Conservation (phyloP, 768 basidiomycete species). For the Boletus huronensis region DNA sequence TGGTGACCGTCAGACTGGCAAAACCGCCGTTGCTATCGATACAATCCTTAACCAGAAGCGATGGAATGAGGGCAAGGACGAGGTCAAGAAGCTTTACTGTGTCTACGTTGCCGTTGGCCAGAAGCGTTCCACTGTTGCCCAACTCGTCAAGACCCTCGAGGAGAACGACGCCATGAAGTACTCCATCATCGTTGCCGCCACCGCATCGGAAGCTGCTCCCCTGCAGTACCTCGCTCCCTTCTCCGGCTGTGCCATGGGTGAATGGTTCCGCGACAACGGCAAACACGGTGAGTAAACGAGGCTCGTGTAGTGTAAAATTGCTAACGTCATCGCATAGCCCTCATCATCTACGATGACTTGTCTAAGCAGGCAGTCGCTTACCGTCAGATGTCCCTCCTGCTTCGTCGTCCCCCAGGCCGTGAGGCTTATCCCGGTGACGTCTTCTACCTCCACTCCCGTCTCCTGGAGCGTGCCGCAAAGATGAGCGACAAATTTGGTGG, state of each 20-base stretch:
- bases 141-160: slow-evolving; percentile 98
- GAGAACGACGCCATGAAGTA: slow-evolving; percentile 99
- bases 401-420: slow-evolving; percentile 99
- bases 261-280: slow-evolving; percentile 99
- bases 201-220: slow-evolving; percentile 98
- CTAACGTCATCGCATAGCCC: slow-evolving; percentile 45
- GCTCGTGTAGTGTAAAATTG: not conserved
- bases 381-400: slow-evolving; percentile 99
- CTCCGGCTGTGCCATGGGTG: slow-evolving; percentile 99
- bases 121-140: slow-evolving; percentile 99
- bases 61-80: slow-evolving; percentile 98
- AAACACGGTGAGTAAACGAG: slow-evolving; percentile 75
- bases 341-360: slow-evolving; percentile 99
- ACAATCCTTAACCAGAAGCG: slow-evolving; percentile 99
- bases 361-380: slow-evolving; percentile 99
- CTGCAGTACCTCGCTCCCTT: slow-evolving; percentile 99
- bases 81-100: slow-evolving; percentile 98
- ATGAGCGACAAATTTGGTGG: slow-evolving; percentile 99
- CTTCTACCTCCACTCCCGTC: slow-evolving; percentile 99
- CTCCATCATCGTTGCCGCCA: slow-evolving; percentile 98
- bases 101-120: slow-evolving; percentile 99
- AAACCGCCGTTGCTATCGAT: slow-evolving; percentile 99
- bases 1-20: slow-evolving; percentile 99
- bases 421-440: slow-evolving; percentile 99
- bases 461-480: slow-evolving; percentile 99